Evolutionary conservation across 2,329 filamentous ascomycete species (phyloP).

Genomic region (Penicillium sp.): DNA sequence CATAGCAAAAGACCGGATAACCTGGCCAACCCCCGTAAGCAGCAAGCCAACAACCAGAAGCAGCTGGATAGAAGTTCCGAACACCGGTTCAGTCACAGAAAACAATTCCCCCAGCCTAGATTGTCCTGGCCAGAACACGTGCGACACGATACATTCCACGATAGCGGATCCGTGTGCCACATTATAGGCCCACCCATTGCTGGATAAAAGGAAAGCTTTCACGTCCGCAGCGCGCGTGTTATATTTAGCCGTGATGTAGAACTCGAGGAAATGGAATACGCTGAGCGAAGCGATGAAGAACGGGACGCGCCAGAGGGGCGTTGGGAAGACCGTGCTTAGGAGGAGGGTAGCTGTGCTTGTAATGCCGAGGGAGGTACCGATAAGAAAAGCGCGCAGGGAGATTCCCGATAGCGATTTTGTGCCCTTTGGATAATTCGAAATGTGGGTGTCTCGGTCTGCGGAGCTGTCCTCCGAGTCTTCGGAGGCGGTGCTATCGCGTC

Average conservation of each 20-base stretch:
- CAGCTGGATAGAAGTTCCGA: conserved; percentile 20
- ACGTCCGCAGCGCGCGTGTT: conserved; percentile 74
- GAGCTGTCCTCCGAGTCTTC: not conserved
- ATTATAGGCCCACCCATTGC: conserved; percentile 82
- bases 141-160: conserved; percentile 63
- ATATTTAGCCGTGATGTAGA: conserved; percentile 81
- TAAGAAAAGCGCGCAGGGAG: conserved; percentile 45
- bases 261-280: conserved; percentile 94
- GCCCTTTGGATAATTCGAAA: conserved; percentile 38
- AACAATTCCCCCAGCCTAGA: conserved; percentile 39
- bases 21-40: conserved; percentile 70
- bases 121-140: conserved; percentile 24
- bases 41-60: conserved; percentile 58
- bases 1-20: conserved; percentile 81
- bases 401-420: conserved; percentile 46
- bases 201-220: conserved; percentile 76
- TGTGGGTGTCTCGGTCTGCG: conserved; percentile 24
- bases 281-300: conserved; percentile 62
- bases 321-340: conserved; percentile 28
- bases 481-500: conserved; percentile 8
- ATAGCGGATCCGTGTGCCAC: conserved; percentile 76
- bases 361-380: conserved; percentile 44
- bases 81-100: conserved; percentile 44
- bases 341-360: conserved; percentile 31
- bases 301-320: conserved; percentile 58